These are phyloP conservation scores for Camellia sinensis DNA, from an alignment of 148 eudicot genomes.

Conservation along the genomic window DNA sequence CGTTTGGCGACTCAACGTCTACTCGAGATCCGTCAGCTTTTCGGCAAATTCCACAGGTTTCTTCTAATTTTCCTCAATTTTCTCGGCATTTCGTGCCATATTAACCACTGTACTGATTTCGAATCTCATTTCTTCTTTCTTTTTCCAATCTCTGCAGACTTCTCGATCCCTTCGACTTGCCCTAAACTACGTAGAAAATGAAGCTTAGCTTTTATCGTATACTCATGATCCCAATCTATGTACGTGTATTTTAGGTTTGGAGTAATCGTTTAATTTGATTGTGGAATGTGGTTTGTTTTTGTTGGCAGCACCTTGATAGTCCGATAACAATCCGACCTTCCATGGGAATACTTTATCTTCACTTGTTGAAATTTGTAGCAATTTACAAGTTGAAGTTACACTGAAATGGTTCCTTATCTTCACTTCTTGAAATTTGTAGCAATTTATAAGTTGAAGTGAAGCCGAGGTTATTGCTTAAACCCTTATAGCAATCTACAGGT, in stretches of 20 bases:
- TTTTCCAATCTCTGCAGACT: slow-evolving; percentile 36
- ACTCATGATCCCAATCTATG: neutral
- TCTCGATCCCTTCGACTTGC: slow-evolving; percentile 84
- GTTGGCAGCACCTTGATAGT: slow-evolving; percentile 73
- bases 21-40: no score
- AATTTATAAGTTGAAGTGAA: no score
- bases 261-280: neutral
- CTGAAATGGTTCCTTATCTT: no score
- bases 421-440: no score
- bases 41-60: no score
- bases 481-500: no score
- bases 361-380: no score
- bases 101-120: neutral
- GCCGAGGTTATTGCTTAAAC: no score
- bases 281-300: slow-evolving; percentile 4
- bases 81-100: neutral
- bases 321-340: slow-evolving; percentile 86
- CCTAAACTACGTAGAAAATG: slow-evolving; percentile 66
- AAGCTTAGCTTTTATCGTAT: neutral
- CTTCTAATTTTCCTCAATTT: no score
- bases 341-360: no score
- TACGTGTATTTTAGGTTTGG: neutral
- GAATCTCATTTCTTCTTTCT: neutral
- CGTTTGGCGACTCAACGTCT: no score
- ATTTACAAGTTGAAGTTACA: no score